Percentiles rank a stretch among this genome's conserved stretches.
These are phyloP conservation scores for Lycium ferocissimum DNA, from an alignment of 257 asterid genomes.

Conservation along the genomic window DNA sequence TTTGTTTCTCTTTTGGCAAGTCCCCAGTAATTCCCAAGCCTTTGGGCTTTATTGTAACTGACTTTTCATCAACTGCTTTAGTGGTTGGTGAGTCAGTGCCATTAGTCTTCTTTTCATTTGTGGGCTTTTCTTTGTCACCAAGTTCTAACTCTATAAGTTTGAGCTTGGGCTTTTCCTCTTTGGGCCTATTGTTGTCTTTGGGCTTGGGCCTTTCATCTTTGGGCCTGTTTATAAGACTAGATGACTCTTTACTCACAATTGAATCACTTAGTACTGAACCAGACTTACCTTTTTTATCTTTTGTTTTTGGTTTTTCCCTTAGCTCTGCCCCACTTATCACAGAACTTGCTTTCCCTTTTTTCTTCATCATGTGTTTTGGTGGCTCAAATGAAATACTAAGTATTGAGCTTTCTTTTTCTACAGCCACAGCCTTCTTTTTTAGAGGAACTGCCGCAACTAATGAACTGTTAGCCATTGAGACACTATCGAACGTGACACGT, in stretches of 20 bases:
- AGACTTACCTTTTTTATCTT: conserved; percentile 48
- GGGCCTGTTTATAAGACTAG: conserved; percentile 20
- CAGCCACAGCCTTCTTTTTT: conserved; percentile 29
- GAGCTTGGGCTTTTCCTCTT: conserved; percentile 16
- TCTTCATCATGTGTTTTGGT: conserved; percentile 39
- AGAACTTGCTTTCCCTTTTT: conserved; percentile 74
- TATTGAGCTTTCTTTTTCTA: conserved; percentile 58
- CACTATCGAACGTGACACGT: conserved; percentile 44
- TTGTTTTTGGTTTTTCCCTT: conserved; percentile 46
- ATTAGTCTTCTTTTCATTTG: conserved; percentile 20
- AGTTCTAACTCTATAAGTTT: conserved; percentile 23
- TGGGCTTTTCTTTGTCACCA: conserved; percentile 7
- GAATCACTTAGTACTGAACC: conserved; percentile 72
- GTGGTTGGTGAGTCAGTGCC: conserved; percentile 28
- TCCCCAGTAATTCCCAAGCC: conserved; percentile 21
- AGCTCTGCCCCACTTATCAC: conserved; percentile 74
- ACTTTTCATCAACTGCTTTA: conserved; percentile 43
- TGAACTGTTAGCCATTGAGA: conserved; percentile 50
- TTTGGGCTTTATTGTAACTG: conserved; percentile 29
- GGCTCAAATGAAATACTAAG: conserved; percentile 60
- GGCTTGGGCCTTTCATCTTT: conserved; percentile 24
- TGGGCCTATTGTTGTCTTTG: background rate
- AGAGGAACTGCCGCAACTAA: conserved; percentile 42
- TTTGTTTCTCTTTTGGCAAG: conserved; percentile 35
- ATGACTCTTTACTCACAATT: conserved; percentile 56